These are phyloP conservation scores for Thraustochytrium sp. DNA, from an alignment of 352 stramenopile species.

Conservation along the genomic window DNA sequence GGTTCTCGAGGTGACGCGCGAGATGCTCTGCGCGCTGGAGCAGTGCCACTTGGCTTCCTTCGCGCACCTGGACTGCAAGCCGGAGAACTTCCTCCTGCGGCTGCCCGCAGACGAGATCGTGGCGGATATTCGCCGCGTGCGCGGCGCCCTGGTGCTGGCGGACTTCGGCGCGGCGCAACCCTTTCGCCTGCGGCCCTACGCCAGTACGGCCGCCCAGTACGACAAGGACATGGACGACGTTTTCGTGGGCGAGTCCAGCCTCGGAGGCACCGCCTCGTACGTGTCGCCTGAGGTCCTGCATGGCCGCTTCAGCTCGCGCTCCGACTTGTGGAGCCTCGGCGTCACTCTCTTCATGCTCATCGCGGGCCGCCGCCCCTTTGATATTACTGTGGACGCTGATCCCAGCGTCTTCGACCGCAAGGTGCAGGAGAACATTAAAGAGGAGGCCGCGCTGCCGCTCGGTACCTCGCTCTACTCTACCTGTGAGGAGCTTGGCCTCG, in stretches of 20 bases:
- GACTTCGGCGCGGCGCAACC: conserved; percentile 41
- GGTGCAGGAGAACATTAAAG: conserved; percentile 20
- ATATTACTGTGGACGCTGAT: neutral
- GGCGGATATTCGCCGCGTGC: neutral
- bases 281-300: conserved; percentile 20
- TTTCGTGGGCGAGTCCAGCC: neutral
- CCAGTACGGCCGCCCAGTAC: conserved; percentile 3
- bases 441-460: conserved; percentile 22
- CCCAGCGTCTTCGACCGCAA: conserved; percentile 22
- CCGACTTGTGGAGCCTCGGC: conserved; percentile 28
- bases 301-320: conserved; percentile 24
- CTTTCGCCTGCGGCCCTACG: conserved; percentile 14
- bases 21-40: conserved; percentile 5
- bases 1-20: neutral
- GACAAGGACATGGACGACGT: conserved; percentile 38
- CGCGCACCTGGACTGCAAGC: conserved; percentile 38
- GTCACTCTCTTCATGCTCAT: conserved; percentile 40
- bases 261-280: conserved; percentile 29
- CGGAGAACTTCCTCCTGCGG: conserved; percentile 29
- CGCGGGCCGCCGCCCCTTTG: conserved; percentile 11
- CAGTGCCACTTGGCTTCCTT: neutral
- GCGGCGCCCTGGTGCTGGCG: conserved; percentile 26
- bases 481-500: conserved; percentile 18
- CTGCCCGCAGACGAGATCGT: neutral
- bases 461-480: conserved; percentile 29